Evolutionary conservation across 805 yeast genomes (phyloP), one percentile per base, ranked within the genome.

Genomic region (Cyberlindnera galapagoensis): DNA sequence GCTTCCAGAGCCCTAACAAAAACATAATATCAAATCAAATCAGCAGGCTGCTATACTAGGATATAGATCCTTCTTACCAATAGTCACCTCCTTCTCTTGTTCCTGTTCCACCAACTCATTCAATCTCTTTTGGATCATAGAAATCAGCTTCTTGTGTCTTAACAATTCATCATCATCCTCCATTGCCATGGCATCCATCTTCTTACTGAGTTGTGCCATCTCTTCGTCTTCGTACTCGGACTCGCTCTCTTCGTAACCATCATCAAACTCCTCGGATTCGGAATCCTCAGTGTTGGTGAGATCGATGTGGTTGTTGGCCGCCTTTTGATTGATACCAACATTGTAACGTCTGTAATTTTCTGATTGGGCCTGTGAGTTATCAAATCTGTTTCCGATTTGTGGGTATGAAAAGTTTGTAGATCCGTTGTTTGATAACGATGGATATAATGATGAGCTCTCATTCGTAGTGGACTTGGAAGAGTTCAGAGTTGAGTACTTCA

Each of bases 321-420:
- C 26, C 46, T 52, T 61, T 38, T 63, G 69, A 26, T 48, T 51
- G 24, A 59, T 51, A 20, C 67, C 58, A 34, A 62, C 46, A 34
- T 60, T 55, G 36, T 52, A 51, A 22, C 59, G 56, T 45, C 57
- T 59, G 31, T 39, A 36, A 13, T 23, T 11, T 15, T 45, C 50
- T 9, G 18, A 3, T 33, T 43, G 43, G 14, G 31, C 19, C 5
- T 41, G 39, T 10, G 32, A 20, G 2, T 36, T 17, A 27, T 49
- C 58, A 22, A 38, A 37, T 40, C 62, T 52, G 20, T 46, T 47
- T 12, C 48, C 48, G 18, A 56, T 49, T 40, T 54, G 59, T 26
- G 61, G 61, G 32, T 51, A 56, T 10, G 45, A 36, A 20, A 52
- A 50, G 32, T 34, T 35, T 11, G 21, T 27, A n/a, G 15, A 14